Evolutionary conservation across 2,329 filamentous ascomycete species (phyloP), one percentile per base, ranked within the genome.

Genomic region (Canariomyces notabilis): DNA sequence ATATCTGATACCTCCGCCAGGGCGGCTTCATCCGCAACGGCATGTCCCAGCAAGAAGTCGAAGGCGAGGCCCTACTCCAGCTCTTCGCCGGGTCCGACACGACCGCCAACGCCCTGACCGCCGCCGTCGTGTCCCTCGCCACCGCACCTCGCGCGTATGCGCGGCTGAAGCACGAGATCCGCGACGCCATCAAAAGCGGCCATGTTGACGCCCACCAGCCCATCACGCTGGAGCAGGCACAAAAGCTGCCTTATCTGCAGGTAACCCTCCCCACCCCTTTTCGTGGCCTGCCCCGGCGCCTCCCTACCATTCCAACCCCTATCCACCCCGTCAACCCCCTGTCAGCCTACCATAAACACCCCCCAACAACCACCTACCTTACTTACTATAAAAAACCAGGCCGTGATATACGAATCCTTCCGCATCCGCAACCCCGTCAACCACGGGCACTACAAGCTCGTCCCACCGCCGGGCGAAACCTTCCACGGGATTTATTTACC

Each of bases 191-290:
- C 15, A 12, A 16, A 15, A 20, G 43, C 7, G 44, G 53, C n/a
- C 49, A 38, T 2, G 35, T 53, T 9, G 26, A 29, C 8, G 26
- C 26, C 5, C 42, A 51, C 1, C 42, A 19, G n/a, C 49, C 49
- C 11, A 42, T 54, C 23, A 52, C 40, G 6, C 15, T 32, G 5
- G 49, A 46, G 5, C 47, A 56, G 52, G 65, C 65, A 1, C 61
- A 64, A 14, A 53, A 55, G 3, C 61, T 77, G 5, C 65, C 67
- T 0, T 78, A 75, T 48, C 63, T 79, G 6, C 50, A 52, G 33
- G 41, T 9, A 29, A 26, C 11, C 11, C 11, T 26, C 11, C 22
- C 22, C 22, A 26, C 22, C 26, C 26, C 14, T 34, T 21, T 21
- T 23, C 6, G 5, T n/a, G n/a, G n/a, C 8, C 12, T 15, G n/a